A percentile compares a stretch with the other conserved stretches of the same genome.
Evolutionary conservation across 179 eudicot genomes (phyloP).

Genomic region (Corrigiola litoralis): DNA sequence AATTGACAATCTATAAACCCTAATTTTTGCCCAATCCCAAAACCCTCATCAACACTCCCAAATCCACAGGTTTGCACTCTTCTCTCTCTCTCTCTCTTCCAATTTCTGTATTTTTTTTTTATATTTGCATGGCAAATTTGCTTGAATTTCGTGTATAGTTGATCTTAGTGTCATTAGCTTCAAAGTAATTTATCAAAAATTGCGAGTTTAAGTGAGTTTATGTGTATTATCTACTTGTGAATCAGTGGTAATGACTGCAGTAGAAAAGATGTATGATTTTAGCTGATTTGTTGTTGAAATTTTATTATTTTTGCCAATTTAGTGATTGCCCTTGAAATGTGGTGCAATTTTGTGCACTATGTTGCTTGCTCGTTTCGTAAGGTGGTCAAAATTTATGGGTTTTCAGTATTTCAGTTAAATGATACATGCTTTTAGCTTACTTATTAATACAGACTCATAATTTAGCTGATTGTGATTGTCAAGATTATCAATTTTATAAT

Average conservation of each 20-base stretch:
- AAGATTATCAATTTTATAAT: too few species aligned
- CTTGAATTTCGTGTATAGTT: background rate
- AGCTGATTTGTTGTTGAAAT: background rate
- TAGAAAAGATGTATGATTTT: background rate
- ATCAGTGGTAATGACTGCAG: background rate
- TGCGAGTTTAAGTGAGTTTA: background rate
- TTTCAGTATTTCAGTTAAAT: too few species aligned
- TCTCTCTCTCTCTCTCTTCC: background rate
- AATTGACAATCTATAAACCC: slow-evolving; percentile 26
- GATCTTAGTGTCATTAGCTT: background rate
- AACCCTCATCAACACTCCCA: background rate
- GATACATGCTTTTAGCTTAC: too few species aligned
- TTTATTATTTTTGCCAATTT: background rate
- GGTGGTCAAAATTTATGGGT: too few species aligned
- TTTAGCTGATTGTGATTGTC: too few species aligned
- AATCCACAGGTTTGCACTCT: slow-evolving; percentile 8
- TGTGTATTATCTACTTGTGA: background rate
- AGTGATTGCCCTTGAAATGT: too few species aligned
- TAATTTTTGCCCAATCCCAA: slow-evolving; percentile 7
- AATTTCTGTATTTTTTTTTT: background rate
- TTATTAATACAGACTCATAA: too few species aligned
- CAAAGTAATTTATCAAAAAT: background rate
- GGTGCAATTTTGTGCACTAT: too few species aligned
- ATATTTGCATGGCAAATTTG: background rate
- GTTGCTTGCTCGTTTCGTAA: too few species aligned